Evolutionary conservation across 768 basidiomycete genomes (phyloP).

Genomic region (Macrolepiota albuminosa): DNA sequence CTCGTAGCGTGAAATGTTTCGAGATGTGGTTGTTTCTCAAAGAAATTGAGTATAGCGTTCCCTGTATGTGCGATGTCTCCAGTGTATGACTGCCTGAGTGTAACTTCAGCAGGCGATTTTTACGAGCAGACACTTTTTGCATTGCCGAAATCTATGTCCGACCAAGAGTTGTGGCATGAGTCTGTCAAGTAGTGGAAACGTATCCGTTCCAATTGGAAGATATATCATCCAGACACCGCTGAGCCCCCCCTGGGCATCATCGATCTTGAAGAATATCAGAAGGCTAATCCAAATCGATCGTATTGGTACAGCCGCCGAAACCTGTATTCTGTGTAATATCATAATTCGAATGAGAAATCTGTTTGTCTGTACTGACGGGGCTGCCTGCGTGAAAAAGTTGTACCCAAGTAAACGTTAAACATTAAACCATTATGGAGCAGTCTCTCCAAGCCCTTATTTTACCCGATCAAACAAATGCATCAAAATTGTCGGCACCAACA

Average conservation of each 20-base stretch:
- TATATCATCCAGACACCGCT: neutral
- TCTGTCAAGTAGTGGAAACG: neutral
- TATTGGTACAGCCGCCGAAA: no score
- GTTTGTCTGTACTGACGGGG: no score
- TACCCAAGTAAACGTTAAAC: no score
- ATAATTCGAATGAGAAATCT: no score
- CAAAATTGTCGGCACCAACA: constrained; percentile 62
- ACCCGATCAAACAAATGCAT: constrained; percentile 69
- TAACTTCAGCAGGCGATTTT: neutral
- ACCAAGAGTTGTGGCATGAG: neutral
- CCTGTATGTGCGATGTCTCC: neutral
- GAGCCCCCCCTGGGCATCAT: neutral
- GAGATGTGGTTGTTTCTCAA: neutral
- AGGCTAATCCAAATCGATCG: neutral
- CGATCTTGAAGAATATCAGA: neutral
- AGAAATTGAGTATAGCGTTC: neutral
- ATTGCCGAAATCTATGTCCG: neutral
- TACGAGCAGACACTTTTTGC: neutral
- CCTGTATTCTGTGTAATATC: no score
- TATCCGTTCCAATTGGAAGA: neutral
- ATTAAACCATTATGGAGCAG: no score
- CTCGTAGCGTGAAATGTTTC: neutral
- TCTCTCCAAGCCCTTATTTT: constrained; percentile 45
- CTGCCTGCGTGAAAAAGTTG: no score
- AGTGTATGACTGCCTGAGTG: neutral